Base-by-base conservation (phyloP, 2,329 filamentous ascomycete species). In the Sporothrix euskadiensis region DNA sequence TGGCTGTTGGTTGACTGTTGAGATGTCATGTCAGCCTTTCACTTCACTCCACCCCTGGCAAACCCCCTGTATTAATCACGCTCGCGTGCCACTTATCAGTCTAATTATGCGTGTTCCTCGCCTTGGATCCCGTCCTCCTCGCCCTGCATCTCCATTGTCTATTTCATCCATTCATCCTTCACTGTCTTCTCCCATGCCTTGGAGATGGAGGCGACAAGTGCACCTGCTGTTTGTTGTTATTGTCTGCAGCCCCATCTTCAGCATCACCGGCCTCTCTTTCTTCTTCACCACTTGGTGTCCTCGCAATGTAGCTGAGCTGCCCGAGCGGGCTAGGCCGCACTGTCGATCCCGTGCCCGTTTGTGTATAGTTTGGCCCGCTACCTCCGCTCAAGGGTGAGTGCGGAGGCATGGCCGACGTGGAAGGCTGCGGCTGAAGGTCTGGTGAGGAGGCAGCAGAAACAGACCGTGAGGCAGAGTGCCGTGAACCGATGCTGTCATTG, bases 281-380 rank as follows among this genome's bases (percentile, higher is more conserved):
- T 19, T 77, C 78, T n/a, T 81, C 81, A 19, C 75, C 76, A 1
- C 77, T 76, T 16, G 78, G 76, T 0, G 78, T 77, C 26, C 78
- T 78, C 66, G 81, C 76, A 76, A 80, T 52, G 56, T 75, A 82
- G 74, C 82, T 82, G 19, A 78, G 76, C 30, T 80, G 78, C 1
- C 81, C 81, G 4, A 84, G 78, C 4, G 83, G 83, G 72, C 83
- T 84, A 41, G 81, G 79, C 4, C 80, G 73, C 2, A 65, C 73
- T 57, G 78, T 41, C 39, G 30, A 35, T 22, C 32, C 26, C 30
- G 30, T 26, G 30, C 44, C 26, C 12, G 26, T 41, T 16, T 39
- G 32, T 14, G 65, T n/a, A 39, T 35, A 47, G 8, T 10, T 10
- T 22, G 41, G 10, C 2, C 68, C 57, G 47, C 68, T 44, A 47